Conservation (phyloP, 768 basidiomycete species). For the Lyophyllum decastes region DNA sequence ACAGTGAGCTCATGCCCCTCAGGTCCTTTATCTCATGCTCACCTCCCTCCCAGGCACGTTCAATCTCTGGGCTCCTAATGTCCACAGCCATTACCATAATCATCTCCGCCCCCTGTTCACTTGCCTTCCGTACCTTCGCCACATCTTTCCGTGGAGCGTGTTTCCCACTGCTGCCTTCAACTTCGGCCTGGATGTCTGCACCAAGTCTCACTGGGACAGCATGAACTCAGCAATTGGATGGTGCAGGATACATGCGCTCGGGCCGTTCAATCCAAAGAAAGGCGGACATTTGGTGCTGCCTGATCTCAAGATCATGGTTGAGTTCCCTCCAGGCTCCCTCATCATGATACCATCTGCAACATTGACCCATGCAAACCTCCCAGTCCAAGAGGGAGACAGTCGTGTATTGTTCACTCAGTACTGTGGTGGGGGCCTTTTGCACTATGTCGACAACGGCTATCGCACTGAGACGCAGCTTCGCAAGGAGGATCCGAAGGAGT, state of each 20-base stretch:
- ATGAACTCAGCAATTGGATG: too few species aligned
- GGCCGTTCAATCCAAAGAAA: neutral
- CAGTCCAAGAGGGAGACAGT: too few species aligned
- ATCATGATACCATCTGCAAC: conserved; percentile 9
- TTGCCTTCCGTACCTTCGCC: too few species aligned
- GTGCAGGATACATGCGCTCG: neutral
- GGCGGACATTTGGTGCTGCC: neutral
- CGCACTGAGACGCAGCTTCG: neutral
- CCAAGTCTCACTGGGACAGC: neutral
- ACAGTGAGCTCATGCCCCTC: too few species aligned
- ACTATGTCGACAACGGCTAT: conserved; percentile 7
- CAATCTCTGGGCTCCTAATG: too few species aligned
- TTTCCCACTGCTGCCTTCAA: neutral
- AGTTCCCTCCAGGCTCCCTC: conserved; percentile 4
- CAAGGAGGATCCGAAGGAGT: neutral
- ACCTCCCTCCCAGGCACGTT: too few species aligned
- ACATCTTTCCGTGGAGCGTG: conserved; percentile 1
- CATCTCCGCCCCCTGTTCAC: too few species aligned
- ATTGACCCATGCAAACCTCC: conserved; percentile 3
- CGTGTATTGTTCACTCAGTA: conserved; percentile 2
- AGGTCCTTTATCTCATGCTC: too few species aligned
- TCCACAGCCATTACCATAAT: too few species aligned
- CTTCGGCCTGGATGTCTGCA: neutral
- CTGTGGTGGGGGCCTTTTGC: neutral
- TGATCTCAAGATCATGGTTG: neutral